Percentiles rank a stretch among this genome's conserved stretches.
phyloP scores from a whole-genome alignment of 345 rosid species.

The Gossypium thurberi region DNA sequence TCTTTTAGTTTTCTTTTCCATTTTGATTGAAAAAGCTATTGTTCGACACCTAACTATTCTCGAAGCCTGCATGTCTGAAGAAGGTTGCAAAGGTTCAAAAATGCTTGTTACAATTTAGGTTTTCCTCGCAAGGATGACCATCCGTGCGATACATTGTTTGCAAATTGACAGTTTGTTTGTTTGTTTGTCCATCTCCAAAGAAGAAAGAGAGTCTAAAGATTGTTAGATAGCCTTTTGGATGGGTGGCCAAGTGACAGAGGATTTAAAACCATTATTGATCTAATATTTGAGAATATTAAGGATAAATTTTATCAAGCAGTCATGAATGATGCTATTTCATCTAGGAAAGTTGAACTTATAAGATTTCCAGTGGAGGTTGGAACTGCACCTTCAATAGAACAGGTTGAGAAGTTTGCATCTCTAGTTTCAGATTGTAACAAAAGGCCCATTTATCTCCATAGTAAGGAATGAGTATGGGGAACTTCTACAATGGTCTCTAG shows the following conservation, averaged over 20 bases:
- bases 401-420: no score
- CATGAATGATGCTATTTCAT: no score
- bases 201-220: constrained; percentile 33
- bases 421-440: no score
- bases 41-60: constrained; percentile 55
- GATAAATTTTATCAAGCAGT: no score
- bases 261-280: no score
- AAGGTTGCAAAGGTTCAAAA: constrained; percentile 25
- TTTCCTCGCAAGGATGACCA: constrained; percentile 55
- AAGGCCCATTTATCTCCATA: constrained; percentile 69
- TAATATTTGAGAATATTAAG: no score
- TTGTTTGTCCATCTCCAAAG: constrained; percentile 28
- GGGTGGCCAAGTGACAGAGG: no score
- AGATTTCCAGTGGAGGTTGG: neutral
- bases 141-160: constrained; percentile 67
- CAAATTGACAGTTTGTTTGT: constrained; percentile 72
- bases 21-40: constrained; percentile 11
- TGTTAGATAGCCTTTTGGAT: constrained; percentile 33
- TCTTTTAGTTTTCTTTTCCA: no score
- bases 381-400: no score
- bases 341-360: no score
- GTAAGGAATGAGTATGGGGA: constrained; percentile 81
- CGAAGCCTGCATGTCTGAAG: constrained; percentile 68
- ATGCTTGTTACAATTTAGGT: constrained; percentile 71
- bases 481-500: constrained; percentile 81